phyloP scores from a whole-genome alignment of 176 grass and related monocot species.

The Poa pratensis region DNA sequence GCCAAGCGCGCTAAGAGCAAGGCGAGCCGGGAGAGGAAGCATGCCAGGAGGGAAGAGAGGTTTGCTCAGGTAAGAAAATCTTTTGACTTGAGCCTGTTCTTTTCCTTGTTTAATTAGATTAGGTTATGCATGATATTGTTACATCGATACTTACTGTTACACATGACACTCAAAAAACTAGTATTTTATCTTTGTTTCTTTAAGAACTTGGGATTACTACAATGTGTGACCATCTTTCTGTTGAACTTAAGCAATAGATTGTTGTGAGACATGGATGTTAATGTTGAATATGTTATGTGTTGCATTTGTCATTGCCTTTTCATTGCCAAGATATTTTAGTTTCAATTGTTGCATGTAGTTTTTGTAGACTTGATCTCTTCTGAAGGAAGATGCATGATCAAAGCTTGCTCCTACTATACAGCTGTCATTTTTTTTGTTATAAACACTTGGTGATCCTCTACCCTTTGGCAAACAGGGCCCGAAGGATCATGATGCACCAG shows the following conservation, averaged over 20 bases:
- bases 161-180: not conserved
- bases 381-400: not conserved
- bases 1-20: slow-evolving; percentile 72
- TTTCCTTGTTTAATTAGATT: not conserved
- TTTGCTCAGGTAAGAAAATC: slow-evolving; percentile 58
- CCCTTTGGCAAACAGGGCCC: slow-evolving; percentile 13
- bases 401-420: not conserved
- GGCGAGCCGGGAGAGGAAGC: slow-evolving; percentile 53
- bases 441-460: not conserved
- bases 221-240: not conserved
- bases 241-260: not conserved
- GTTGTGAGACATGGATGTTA: not conserved
- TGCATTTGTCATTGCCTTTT: not conserved
- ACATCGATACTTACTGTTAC: too few species aligned
- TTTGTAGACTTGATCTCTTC: not conserved
- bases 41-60: slow-evolving; percentile 58
- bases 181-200: not conserved
- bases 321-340: not conserved
- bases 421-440: not conserved
- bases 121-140: not conserved
- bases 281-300: not conserved
- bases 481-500: not conserved
- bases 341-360: not conserved
- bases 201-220: not conserved
- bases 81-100: not conserved